Percentiles rank a stretch among this genome's conserved stretches.
These are phyloP conservation scores for Magnaporthiopsis incrustans DNA, from an alignment of 2,329 filamentous ascomycete species.

Conservation along the genomic window DNA sequence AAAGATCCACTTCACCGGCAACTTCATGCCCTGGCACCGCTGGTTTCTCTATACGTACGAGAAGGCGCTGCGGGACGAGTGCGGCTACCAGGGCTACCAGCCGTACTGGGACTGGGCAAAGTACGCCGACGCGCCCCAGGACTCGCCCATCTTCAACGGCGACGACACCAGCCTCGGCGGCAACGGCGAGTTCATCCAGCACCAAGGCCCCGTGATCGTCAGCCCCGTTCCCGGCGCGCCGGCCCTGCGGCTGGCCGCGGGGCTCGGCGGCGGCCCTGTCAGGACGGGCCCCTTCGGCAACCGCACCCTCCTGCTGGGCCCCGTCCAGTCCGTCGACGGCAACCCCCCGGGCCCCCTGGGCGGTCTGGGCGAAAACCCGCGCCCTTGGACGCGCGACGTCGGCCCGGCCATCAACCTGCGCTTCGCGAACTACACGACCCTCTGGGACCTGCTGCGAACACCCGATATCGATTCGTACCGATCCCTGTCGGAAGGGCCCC, in stretches of 20 bases:
- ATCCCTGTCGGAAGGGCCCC: conserved; percentile 25
- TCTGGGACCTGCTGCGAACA: conserved; percentile 21
- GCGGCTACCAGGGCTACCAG: conserved; percentile 29
- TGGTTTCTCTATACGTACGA: conserved; percentile 22
- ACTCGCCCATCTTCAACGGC: conserved; percentile 41
- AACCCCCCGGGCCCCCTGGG: conserved; percentile 6
- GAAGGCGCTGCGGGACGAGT: conserved; percentile 23
- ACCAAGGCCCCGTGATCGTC: conserved; percentile 16
- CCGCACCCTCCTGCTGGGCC: conserved; percentile 26
- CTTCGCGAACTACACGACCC: conserved; percentile 22
- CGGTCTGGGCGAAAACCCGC: conserved; percentile 28
- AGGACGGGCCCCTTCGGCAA: conserved; percentile 35
- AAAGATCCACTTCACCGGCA: conserved; percentile 31
- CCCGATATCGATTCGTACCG: conserved; percentile 25
- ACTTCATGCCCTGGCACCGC: conserved; percentile 23
- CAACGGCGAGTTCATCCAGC: conserved; percentile 26
- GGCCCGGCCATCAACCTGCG: conserved; percentile 21
- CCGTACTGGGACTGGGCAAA: conserved; percentile 41
- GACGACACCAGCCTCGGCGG: conserved; percentile 35
- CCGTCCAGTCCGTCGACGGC: conserved; percentile 9
- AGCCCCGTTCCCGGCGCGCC: conserved; percentile 10
- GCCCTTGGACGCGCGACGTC: conserved; percentile 23
- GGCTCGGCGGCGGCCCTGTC: conserved; percentile 41
- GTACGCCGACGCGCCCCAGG: conserved; percentile 26
- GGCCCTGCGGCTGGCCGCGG: conserved; percentile 9